These are phyloP conservation scores for Nitzschia inconspicua DNA, from an alignment of 108 stramenopile genomes.

Conservation along the genomic window DNA sequence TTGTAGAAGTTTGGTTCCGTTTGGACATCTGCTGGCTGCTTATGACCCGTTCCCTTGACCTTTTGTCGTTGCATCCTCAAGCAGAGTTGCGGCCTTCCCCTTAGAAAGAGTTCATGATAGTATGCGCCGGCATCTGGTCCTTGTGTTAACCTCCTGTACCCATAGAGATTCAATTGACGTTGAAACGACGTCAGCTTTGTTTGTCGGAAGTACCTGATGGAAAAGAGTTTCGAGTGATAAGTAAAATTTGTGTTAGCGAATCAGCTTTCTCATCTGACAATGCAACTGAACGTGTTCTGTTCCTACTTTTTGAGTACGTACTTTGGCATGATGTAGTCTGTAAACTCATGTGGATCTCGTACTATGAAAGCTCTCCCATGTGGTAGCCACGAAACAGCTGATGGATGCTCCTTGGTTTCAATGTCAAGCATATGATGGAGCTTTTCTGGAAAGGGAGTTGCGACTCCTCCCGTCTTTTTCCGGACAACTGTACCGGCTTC, in stretches of 20 bases:
- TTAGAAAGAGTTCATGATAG: slow-evolving; percentile 83
- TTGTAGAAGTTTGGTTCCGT: slow-evolving; percentile 85
- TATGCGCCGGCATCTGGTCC: slow-evolving; percentile 83
- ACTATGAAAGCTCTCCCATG: slow-evolving; percentile 89
- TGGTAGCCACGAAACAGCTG: slow-evolving; percentile 63
- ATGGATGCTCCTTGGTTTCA: slow-evolving; percentile 37
- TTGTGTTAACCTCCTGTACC: slow-evolving; percentile 87
- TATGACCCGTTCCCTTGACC: slow-evolving; percentile 88
- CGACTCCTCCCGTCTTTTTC: slow-evolving; percentile 87
- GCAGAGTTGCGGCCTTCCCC: slow-evolving; percentile 72
- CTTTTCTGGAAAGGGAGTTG: slow-evolving; percentile 79
- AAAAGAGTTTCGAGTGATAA: too few relatives aligned
- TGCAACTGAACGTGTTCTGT: neutral
- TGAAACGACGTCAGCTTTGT: slow-evolving; percentile 82
- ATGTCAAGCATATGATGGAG: slow-evolving; percentile 70
- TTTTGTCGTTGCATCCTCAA: slow-evolving; percentile 80
- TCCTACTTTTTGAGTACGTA: slow-evolving; percentile 22
- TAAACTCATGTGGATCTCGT: slow-evolving; percentile 79
- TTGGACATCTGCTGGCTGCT: slow-evolving; percentile 78
- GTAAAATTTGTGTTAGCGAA: too few relatives aligned
- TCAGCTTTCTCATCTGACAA: slow-evolving; percentile 36
- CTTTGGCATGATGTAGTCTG: slow-evolving; percentile 80
- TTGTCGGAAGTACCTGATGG: slow-evolving; percentile 70
- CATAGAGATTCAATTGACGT: slow-evolving; percentile 90
- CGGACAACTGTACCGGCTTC: slow-evolving; percentile 53